These are phyloP conservation scores for Saccharomycopsis guyanensis DNA, from an alignment of 805 yeast species.

Conservation along the genomic window DNA sequence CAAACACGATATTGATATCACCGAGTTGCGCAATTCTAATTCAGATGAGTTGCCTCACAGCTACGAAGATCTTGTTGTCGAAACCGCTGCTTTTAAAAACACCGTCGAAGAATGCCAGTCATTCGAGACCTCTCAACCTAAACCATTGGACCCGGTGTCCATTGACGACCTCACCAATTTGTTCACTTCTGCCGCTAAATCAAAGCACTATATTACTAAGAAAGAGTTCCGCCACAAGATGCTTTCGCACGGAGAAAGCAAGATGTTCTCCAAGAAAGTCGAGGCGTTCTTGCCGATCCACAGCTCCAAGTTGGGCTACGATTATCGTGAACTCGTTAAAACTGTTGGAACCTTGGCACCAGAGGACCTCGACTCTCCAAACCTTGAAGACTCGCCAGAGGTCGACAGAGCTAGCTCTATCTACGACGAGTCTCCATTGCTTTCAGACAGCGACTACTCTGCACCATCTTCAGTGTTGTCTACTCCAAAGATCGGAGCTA, in stretches of 20 bases:
- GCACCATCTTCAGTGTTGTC: neutral
- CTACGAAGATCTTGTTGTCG: constrained; percentile 11
- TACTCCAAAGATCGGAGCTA: neutral
- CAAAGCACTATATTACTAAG: constrained; percentile 12
- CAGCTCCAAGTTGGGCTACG: constrained; percentile 14
- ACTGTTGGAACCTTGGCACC: neutral
- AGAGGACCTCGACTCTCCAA: neutral
- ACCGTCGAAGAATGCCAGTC: neutral
- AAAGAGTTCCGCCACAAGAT: constrained; percentile 15
- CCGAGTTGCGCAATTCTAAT: constrained; percentile 1
- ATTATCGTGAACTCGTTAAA: constrained; percentile 8
- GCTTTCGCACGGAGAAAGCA: constrained; percentile 1
- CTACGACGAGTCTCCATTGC: neutral
- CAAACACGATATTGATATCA: constrained; percentile 5
- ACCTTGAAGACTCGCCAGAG: neutral
- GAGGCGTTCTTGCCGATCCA: constrained; percentile 16
- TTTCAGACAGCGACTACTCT: neutral
- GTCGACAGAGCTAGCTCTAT: neutral
- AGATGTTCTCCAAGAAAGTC: constrained; percentile 5
- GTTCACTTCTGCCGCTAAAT: neutral
- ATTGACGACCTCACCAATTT: neutral
- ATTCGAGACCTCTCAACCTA: neutral
- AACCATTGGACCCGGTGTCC: neutral
- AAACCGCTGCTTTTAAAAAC: constrained; percentile 3
- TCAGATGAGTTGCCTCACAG: neutral